A percentile compares a stretch with the other conserved stretches of the same genome.
These are phyloP conservation scores for Apiospora koreana DNA, from an alignment of 2,329 filamentous ascomycete genomes.

Conservation along the genomic window DNA sequence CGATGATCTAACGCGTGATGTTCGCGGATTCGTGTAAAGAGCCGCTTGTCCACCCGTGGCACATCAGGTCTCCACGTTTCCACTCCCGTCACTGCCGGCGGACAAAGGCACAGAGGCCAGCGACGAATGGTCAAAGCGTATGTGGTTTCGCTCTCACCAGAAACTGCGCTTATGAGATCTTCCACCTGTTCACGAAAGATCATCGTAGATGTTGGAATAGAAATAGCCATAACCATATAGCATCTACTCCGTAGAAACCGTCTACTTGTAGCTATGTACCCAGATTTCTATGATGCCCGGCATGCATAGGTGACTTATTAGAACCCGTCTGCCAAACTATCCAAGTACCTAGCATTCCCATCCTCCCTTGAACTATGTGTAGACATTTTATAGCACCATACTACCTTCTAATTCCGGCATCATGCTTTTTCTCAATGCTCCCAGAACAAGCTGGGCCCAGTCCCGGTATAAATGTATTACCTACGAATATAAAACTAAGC, in stretches of 20 bases:
- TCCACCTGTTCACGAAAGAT: background rate
- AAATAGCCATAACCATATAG: too few relatives aligned
- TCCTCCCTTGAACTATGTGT: background rate
- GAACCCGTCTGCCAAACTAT: too few relatives aligned
- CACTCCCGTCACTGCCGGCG: slow-evolving; percentile 7
- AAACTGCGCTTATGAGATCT: background rate
- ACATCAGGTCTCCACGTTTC: slow-evolving; percentile 1
- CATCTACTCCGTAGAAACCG: too few relatives aligned
- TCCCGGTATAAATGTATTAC: too few relatives aligned
- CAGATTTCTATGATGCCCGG: too few relatives aligned
- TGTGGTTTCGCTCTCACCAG: background rate
- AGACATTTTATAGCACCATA: background rate
- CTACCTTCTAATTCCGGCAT: background rate
- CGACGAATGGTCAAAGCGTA: slow-evolving; percentile 1
- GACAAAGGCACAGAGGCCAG: background rate
- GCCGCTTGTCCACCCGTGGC: background rate
- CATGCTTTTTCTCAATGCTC: too few relatives aligned
- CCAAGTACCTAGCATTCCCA: background rate
- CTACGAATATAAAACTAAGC: too few relatives aligned
- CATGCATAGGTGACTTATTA: too few relatives aligned
- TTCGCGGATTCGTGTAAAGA: slow-evolving; percentile 7
- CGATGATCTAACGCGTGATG: slow-evolving; percentile 7
- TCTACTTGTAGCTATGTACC: too few relatives aligned
- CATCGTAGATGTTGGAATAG: background rate
- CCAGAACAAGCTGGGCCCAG: too few relatives aligned